Evolutionary conservation across 129 eudicot species (phyloP).

Genomic region (Lactuca sativa): DNA sequence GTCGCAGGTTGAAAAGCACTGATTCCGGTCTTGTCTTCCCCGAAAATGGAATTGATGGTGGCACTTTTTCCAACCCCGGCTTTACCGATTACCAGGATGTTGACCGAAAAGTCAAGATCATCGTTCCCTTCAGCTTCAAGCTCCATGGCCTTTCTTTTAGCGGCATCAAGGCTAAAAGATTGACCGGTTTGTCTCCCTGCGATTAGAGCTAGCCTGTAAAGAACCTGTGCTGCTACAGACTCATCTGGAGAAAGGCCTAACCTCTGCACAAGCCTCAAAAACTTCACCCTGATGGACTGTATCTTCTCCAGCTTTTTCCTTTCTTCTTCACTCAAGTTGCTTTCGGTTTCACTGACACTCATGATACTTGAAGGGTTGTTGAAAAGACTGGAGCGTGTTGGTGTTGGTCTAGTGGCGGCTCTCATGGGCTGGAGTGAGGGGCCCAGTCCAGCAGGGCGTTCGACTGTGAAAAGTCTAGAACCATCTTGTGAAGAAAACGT

Average conservation of each 20-base stretch:
- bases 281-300: constrained; percentile 76
- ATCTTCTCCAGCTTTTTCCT: constrained; percentile 77
- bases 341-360: constrained; percentile 50
- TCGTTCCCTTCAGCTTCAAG: constrained; percentile 65
- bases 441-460: constrained; percentile 94
- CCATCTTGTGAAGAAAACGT: constrained; percentile 80
- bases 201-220: constrained; percentile 71
- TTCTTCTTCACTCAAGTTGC: constrained; percentile 76
- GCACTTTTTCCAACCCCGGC: constrained; percentile 99
- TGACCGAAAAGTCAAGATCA: constrained; percentile 66
- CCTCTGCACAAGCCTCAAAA: constrained; percentile 74
- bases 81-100: constrained; percentile 82
- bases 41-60: constrained; percentile 81
- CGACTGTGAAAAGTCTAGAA: constrained; percentile 84
- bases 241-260: constrained; percentile 81
- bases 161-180: constrained; percentile 64
- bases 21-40: constrained; percentile 72
- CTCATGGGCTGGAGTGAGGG: constrained; percentile 62
- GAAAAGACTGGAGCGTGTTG: constrained; percentile 43
- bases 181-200: constrained; percentile 78
- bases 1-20: constrained; percentile 84
- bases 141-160: constrained; percentile 62
- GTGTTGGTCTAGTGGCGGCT: constrained; percentile 53
- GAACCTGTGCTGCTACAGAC: constrained; percentile 80
- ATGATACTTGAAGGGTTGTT: constrained; percentile 34